Evolutionary conservation across 2,329 filamentous ascomycete genomes (phyloP), one percentile per base, ranked within the genome.

Genomic region (Colletotrichum theobromicola): DNA sequence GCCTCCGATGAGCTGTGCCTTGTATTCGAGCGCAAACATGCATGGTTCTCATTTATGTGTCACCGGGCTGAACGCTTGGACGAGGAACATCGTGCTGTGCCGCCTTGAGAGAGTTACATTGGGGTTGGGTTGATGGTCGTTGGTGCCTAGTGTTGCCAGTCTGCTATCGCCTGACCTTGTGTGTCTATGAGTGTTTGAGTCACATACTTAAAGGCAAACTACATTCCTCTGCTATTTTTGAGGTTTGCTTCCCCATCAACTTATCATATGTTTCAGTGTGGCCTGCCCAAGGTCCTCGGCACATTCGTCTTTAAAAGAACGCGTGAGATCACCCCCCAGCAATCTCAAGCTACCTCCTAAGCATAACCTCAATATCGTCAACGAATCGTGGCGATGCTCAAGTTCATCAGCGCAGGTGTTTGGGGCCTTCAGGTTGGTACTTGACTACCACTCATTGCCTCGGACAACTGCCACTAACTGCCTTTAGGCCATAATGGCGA

Each of bases 401-500:
- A 37, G 12, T 42, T 67, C 24, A 30, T 76, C 67, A 74, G 58
- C 26, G 24, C 42, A 12, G 72, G 67, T 4, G 50, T 75, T 18
- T 76, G 72, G 75, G 60, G 35, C 32, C 35, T 75, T 32, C 75
- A 76, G 75, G 75, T 76, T 18, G 7, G 62, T 30, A 5, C 8
- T 18, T n/a, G 5, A 7, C 7, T 53, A 53, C 10, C 18, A 7
- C n/a, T 18, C 7, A 10, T 53, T 24, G n/a, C 18, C 18, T n/a
- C 15, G 18, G 24, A 24, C 8, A 9, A 53, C 15, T n/a, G n/a
- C n/a, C n/a, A n/a, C 46, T 53, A n/a, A 53, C n/a, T n/a, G 6
- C 10, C 8, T 9, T 10, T 21, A 53, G 75, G 66, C 26, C 28
- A 70, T 76, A 28, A 70, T 76, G 64, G 58, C 66, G 9, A 67